Evolutionary conservation across 1,139 yeast genomes (phyloP), one percentile per base, ranked within the genome.

Genomic region (Pneumocystis carinii): DNA sequence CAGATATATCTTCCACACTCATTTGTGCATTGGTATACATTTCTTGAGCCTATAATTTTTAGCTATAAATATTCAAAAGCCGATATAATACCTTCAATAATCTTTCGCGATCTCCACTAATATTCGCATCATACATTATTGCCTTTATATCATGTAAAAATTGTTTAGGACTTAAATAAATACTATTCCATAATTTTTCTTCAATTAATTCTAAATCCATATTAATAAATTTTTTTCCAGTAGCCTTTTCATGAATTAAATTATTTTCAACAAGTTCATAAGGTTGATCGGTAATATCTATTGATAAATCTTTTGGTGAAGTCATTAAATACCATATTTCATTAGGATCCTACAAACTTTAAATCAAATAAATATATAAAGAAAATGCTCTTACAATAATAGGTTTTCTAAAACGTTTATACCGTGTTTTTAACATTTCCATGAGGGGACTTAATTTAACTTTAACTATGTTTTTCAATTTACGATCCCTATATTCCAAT

Each of bases 11-110:
- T 70, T 94, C 98, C 63, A 92, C 81, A 12, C 94, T 95, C 72
- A 94, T 95, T 73, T 90, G 96, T 0, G 96, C 96, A 75, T 92
- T 90, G 10, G 97, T 95, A 71, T 83, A 81, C 97, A 94, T 90
- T 74, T 94, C 98, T 66, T 92, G 87, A 0, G 97, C 96, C 72
- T 64, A 24, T 17, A 24, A 10, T n/a, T 32, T 14, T 59, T 59
- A 64, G 38, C 15, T 60, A 42, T 24, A 59, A 38, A 38, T 61
- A 64, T 24, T 56, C 41, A 19, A 17, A 19, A 62, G n/a, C 29
- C 24, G 15, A 53, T 62, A 14, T 4, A 35, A 38, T 53, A 64
- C 65, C 59, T 87, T 90, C 64, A 90, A 79, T 15, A 85, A 77
- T 62, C 96, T 77, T 66, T 92, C 98, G 61, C 97, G 80, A 68